A percentile compares a stretch with the other conserved stretches of the same genome.
These are phyloP conservation scores for Echria macrotheca DNA, from an alignment of 495 filamentous ascomycete species.

Conservation along the genomic window DNA sequence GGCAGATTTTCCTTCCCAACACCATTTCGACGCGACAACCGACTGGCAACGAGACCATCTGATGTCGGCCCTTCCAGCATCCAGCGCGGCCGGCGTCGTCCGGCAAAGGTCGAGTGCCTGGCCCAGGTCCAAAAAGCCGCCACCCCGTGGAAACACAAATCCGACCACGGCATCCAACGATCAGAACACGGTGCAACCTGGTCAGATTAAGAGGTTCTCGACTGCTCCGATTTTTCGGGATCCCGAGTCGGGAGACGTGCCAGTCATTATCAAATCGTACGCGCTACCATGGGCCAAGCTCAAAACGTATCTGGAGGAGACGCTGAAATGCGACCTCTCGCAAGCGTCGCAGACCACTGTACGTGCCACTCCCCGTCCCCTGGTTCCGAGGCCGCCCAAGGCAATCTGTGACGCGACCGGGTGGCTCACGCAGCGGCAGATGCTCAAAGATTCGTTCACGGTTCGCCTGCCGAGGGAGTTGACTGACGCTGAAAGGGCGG, in stretches of 20 bases:
- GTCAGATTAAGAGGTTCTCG: background rate
- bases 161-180: too few species aligned
- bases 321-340: background rate
- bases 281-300: background rate
- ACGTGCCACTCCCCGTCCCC: background rate
- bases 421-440: background rate
- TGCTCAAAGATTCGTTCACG: background rate
- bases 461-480: background rate
- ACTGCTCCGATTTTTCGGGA: background rate
- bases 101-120: too few species aligned
- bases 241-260: background rate
- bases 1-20: too few species aligned
- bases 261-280: background rate
- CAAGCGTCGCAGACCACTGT: background rate
- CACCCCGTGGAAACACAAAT: too few species aligned
- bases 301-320: background rate
- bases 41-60: too few species aligned
- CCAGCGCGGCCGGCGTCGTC: too few species aligned
- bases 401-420: too few species aligned
- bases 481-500: background rate
- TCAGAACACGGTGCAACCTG: too few species aligned
- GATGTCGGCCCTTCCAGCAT: too few species aligned
- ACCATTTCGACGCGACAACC: too few species aligned
- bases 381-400: background rate
- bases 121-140: too few species aligned